Evolutionary conservation across 2,329 filamentous ascomycete species (phyloP).

Genomic region (Aspergillus fructus): DNA sequence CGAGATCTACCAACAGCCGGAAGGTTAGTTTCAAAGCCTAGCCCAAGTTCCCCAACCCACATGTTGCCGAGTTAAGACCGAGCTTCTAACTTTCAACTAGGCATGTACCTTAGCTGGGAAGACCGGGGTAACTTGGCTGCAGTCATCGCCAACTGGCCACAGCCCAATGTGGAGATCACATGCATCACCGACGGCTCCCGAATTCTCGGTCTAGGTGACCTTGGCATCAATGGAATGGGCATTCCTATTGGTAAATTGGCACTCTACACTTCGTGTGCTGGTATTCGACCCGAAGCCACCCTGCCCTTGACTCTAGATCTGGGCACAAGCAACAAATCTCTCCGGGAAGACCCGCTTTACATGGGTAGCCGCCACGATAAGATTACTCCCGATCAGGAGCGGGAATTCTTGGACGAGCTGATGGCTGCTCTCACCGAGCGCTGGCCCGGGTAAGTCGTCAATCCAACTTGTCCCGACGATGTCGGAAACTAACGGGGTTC

Average conservation of each 20-base stretch:
- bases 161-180: conserved; percentile 86
- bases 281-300: conserved; percentile 76
- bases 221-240: conserved; percentile 95
- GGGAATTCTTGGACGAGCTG: conserved; percentile 94
- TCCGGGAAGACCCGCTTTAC: conserved; percentile 81
- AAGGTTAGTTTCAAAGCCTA: conserved; percentile 55
- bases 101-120: conserved; percentile 91
- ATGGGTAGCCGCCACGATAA: conserved; percentile 85
- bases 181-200: conserved; percentile 95
- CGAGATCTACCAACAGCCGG: conserved; percentile 89
- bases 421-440: conserved; percentile 85
- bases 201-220: conserved; percentile 85
- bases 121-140: conserved; percentile 86
- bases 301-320: conserved; percentile 64
- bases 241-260: conserved; percentile 97
- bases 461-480: conserved; percentile 13
- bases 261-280: conserved; percentile 91
- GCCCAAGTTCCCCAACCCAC: conserved; percentile 10
- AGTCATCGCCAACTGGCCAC: conserved; percentile 91
- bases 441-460: conserved; percentile 59
- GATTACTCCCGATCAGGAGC: conserved; percentile 72
- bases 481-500: conserved; percentile 21
- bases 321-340: conserved; percentile 62
- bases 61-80: conserved; percentile 19
- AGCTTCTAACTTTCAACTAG: conserved; percentile 34